A percentile compares a stretch with the other conserved stretches of the same genome.
Evolutionary conservation across 768 basidiomycete genomes (phyloP).

Genomic region (Termitomyces sp.): DNA sequence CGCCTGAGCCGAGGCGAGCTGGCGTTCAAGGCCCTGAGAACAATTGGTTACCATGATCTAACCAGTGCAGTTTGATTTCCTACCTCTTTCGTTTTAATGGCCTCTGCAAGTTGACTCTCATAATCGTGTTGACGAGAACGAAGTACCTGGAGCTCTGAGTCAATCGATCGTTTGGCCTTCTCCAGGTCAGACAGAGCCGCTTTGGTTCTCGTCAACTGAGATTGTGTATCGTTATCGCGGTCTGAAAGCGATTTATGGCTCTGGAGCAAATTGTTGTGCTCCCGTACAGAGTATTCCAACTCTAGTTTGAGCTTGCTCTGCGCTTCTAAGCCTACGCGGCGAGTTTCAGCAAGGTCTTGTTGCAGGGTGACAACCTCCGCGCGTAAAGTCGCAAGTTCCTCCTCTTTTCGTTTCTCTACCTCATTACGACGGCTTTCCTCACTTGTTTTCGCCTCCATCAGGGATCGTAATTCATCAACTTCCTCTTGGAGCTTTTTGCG

Average conservation of each 20-base stretch:
- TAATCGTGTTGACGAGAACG: slow-evolving; percentile 63
- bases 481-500: slow-evolving; percentile 71
- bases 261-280: slow-evolving; percentile 53
- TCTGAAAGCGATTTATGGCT: slow-evolving; percentile 63
- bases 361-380: slow-evolving; percentile 55
- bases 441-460: slow-evolving; percentile 78
- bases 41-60: slow-evolving; percentile 3
- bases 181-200: slow-evolving; percentile 51
- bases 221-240: slow-evolving; percentile 47
- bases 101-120: slow-evolving; percentile 59
- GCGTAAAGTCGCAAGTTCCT: slow-evolving; percentile 73
- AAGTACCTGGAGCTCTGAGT: slow-evolving; percentile 70
- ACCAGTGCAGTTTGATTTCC: slow-evolving; percentile 10
- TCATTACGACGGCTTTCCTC: slow-evolving; percentile 83
- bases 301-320: slow-evolving; percentile 77
- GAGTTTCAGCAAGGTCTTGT: slow-evolving; percentile 60
- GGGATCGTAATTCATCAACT: slow-evolving; percentile 78
- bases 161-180: slow-evolving; percentile 58
- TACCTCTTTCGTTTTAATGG: slow-evolving; percentile 70
- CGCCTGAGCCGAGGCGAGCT: slow-evolving; percentile 62
- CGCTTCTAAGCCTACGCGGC: slow-evolving; percentile 52
- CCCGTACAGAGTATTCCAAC: slow-evolving; percentile 55
- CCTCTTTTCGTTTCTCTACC: slow-evolving; percentile 82
- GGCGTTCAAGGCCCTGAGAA: slow-evolving; percentile 66
- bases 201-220: slow-evolving; percentile 44